Evolutionary conservation across 345 rosid species (phyloP).

Genomic region (Pistacia vera): DNA sequence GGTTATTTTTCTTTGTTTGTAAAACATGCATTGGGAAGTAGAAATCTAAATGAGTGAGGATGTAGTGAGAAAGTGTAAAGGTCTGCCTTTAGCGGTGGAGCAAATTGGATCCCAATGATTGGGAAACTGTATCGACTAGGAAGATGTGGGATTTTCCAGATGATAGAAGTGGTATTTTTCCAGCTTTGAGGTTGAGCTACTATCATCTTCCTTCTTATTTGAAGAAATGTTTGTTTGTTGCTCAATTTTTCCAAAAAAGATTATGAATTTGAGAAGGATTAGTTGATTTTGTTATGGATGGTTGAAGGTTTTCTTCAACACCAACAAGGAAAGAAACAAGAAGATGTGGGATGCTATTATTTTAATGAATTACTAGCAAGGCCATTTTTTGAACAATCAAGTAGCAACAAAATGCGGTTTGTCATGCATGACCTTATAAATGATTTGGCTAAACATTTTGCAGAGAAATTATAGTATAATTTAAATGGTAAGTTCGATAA

Average conservation of each 20-base stretch:
- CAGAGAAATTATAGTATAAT: not conserved
- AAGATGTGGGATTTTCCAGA: slow-evolving; percentile 2
- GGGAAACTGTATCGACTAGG: slow-evolving; percentile 5
- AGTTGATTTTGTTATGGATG: slow-evolving; percentile 14
- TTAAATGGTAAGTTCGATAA: no score
- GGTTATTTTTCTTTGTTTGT: not conserved
- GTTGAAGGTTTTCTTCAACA: slow-evolving; percentile 9
- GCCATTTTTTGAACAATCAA: slow-evolving; percentile 11
- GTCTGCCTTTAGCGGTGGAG: slow-evolving; percentile 11
- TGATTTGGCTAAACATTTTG: not conserved
- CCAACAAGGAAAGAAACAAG: not conserved
- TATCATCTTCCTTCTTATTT: slow-evolving; percentile 2
- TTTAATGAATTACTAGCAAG: not conserved
- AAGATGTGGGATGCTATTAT: not conserved
- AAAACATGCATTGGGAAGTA: no score
- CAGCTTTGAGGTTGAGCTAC: slow-evolving; percentile 13
- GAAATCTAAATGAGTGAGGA: no score
- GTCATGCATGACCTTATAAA: slow-evolving; percentile 15
- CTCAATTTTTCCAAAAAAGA: not conserved
- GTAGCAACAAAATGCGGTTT: not conserved
- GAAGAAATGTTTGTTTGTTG: slow-evolving; percentile 3
- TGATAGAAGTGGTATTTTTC: not conserved
- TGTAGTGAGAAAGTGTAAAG: slow-evolving; percentile 1
- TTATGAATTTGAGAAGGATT: not conserved
- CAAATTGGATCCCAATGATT: not conserved